Evolutionary conservation across 129 eudicot genomes (phyloP), one percentile per base, ranked within the genome.

Genomic region (Pseudognaphalium luteoalbum): DNA sequence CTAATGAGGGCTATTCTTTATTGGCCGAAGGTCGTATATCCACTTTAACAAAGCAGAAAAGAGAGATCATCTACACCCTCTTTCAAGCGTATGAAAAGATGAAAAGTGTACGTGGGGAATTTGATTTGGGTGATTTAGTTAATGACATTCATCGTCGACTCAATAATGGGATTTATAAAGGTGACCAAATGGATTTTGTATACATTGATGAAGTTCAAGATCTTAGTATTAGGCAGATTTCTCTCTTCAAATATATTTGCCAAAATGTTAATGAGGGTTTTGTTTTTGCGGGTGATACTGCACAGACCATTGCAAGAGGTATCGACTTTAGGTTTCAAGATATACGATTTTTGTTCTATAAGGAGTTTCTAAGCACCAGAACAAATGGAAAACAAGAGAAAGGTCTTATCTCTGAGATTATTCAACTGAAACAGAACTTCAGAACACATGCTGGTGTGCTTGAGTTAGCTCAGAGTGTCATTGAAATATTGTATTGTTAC

Each of bases 291-390:
- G 34, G 34, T 32, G 34, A 32, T 32, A 32, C 34, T 32, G 34
- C 34, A 2, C 34, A 32, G 34, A 32, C 34, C 34, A 32, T 32
- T 32, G 34, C 34, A 32, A 32, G 34, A 32, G 34, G 34, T 32
- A 32, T 32, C 4, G 34, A 32, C 34, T 32, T 32, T 32, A 32
- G 34, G 67, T 82, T 87, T 73, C 80, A 82, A 15, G 92, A 85
- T 70, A 81, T 85, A 71, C 51, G 85, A 70, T 76, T 75, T 28
- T 21, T 87, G 61, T 85, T 87, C 81, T 82, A 82, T 77, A 85
- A 52, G 3, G 83, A 77, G 75, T 87, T 85, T 75, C n/a, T 87
- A 33, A 77, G 70, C 59, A 30, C 56, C 76, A 17, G 28, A 20
- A 65, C 50, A 32, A 32, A 2, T 4, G 78, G 17, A 47, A 85